Evolutionary conservation across 2,329 filamentous ascomycete genomes (phyloP).

Genomic region (Colletotrichum incanum): DNA sequence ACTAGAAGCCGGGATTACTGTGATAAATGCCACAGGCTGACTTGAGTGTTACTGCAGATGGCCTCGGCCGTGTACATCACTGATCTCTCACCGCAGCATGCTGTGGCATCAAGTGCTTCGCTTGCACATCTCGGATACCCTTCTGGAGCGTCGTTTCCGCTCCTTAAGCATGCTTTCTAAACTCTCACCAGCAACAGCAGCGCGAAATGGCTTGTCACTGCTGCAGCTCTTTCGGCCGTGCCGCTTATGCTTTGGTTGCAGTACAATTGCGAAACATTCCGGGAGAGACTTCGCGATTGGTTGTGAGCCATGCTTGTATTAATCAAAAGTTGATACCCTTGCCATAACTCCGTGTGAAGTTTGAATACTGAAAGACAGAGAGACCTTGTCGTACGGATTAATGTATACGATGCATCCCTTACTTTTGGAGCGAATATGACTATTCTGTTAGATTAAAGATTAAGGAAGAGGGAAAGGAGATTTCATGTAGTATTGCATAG

Average conservation of each 20-base stretch:
- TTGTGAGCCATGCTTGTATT: neutral
- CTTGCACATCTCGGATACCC: constrained; percentile 31
- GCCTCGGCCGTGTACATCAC: constrained; percentile 28
- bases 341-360: too few relatives aligned
- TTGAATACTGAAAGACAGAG: neutral
- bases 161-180: constrained; percentile 22
- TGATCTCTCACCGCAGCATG: constrained; percentile 29
- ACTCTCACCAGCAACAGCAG: constrained; percentile 31
- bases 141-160: constrained; percentile 24
- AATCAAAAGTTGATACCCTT: neutral
- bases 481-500: neutral
- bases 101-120: constrained; percentile 27
- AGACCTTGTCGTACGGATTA: neutral
- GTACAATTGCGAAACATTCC: constrained; percentile 18
- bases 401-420: neutral
- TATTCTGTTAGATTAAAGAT: neutral
- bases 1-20: neutral
- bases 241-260: constrained; percentile 25
- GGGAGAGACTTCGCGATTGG: constrained; percentile 4
- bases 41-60: constrained; percentile 18
- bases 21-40: neutral
- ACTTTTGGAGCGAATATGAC: too few relatives aligned
- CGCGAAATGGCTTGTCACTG: constrained; percentile 29
- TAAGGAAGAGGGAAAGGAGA: too few relatives aligned
- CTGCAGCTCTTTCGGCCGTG: constrained; percentile 6